A percentile compares a stretch with the other conserved stretches of the same genome.
Conservation (phyloP, 495 filamentous ascomycete genomes). For the Aspergillus campestris region DNA sequence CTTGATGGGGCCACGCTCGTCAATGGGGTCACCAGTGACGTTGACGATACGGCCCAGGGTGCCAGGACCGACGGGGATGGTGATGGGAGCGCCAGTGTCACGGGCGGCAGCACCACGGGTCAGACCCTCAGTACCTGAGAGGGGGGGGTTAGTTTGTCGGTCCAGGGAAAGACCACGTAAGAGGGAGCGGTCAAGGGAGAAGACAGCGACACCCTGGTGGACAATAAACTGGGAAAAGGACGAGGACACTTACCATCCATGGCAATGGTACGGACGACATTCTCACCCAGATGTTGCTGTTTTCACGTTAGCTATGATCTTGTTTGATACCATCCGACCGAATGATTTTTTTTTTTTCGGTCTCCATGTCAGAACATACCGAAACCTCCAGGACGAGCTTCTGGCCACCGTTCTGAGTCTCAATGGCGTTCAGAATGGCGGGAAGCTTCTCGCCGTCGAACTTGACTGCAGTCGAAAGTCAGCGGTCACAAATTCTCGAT, state of each 20-base stretch:
- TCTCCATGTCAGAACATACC: slow-evolving; percentile 48
- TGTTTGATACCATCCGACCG: slow-evolving; percentile 15
- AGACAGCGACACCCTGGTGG: background rate
- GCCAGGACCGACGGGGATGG: slow-evolving; percentile 88
- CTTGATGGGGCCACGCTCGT: slow-evolving; percentile 98
- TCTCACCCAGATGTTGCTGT: slow-evolving; percentile 99
- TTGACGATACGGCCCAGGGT: slow-evolving; percentile 99
- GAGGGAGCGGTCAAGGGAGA: background rate
- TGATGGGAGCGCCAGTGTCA: slow-evolving; percentile 94
- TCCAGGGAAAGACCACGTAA: background rate
- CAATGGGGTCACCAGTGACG: slow-evolving; percentile 99
- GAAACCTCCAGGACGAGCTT: slow-evolving; percentile 96
- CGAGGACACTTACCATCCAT: slow-evolving; percentile 83
- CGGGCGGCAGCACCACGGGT: slow-evolving; percentile 74
- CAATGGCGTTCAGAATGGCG: slow-evolving; percentile 94
- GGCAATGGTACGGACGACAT: slow-evolving; percentile 98
- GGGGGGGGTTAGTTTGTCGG: slow-evolving; percentile 9
- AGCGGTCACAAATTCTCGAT: slow-evolving; percentile 28
- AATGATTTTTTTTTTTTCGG: slow-evolving; percentile 8
- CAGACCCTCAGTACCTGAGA: slow-evolving; percentile 94
- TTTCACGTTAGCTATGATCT: slow-evolving; percentile 17
- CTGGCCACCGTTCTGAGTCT: slow-evolving; percentile 81
- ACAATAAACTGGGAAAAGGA: background rate
- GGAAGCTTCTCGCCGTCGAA: slow-evolving; percentile 93
- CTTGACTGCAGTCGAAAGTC: slow-evolving; percentile 57